Percentiles rank a stretch among this genome's conserved stretches.
phyloP scores from a whole-genome alignment of 805 yeast species.

The Metschnikowia picachoensis region DNA sequence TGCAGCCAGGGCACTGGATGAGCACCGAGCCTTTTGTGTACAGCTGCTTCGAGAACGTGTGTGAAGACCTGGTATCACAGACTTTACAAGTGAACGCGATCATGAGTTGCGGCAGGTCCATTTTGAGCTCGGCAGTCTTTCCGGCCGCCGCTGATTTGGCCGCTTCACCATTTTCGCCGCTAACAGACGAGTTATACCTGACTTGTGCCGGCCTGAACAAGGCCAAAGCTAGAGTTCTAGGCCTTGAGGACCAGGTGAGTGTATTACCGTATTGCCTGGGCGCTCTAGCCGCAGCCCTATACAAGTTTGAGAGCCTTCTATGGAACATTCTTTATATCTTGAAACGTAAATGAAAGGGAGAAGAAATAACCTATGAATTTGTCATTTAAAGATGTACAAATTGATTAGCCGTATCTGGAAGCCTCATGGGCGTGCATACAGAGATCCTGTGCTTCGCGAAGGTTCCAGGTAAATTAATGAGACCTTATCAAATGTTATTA shows the following conservation, averaged over 20 bases:
- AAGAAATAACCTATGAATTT: not conserved
- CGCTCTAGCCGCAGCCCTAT: not conserved
- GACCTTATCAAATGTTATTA: not conserved
- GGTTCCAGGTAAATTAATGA: not conserved
- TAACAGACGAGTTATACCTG: not conserved
- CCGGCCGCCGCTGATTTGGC: not conserved
- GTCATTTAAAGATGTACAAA: not conserved
- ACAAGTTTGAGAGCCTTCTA: not conserved
- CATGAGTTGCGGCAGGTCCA: conserved; percentile 76
- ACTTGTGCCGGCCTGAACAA: not conserved
- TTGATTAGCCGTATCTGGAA: not conserved
- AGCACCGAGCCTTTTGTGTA: conserved; percentile 82
- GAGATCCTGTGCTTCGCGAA: not conserved
- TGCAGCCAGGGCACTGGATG: conserved; percentile 89
- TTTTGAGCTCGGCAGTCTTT: conserved; percentile 34
- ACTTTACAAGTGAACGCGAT: conserved; percentile 90
- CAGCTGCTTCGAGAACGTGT: conserved; percentile 89
- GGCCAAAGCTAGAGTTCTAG: not conserved
- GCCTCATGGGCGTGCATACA: not conserved
- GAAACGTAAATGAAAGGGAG: too few relatives aligned
- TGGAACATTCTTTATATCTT: not conserved
- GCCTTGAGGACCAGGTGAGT: not conserved
- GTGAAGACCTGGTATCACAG: conserved; percentile 80
- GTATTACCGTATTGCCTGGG: not conserved
- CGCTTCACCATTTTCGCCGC: not conserved